phyloP scores from a whole-genome alignment of 148 eudicot genomes.

The Rhododendron griersonianum region DNA sequence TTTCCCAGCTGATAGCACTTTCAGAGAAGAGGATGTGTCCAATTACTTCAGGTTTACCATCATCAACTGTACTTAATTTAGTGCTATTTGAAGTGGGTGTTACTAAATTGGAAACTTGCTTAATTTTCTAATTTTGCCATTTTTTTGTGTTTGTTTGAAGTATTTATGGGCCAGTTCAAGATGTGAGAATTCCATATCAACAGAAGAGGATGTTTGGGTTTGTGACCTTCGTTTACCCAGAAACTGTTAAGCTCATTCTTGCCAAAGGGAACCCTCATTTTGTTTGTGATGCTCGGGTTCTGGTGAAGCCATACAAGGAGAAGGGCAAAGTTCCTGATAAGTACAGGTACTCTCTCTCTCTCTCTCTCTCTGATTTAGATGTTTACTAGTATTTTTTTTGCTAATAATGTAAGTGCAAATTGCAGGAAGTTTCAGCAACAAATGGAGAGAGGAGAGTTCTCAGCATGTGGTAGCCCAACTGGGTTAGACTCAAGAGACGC shows the following conservation, averaged over 20 bases:
- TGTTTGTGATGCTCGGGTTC: conserved; percentile 85
- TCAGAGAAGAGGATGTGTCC: conserved; percentile 90
- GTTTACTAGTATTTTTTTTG: neutral
- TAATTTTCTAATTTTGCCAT: neutral
- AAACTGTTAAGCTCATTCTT: conserved; percentile 79
- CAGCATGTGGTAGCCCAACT: conserved; percentile 68
- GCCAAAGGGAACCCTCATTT: conserved; percentile 95
- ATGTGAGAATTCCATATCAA: conserved; percentile 95
- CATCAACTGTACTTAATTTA: neutral
- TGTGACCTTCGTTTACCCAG: conserved; percentile 79
- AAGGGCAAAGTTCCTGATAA: conserved; percentile 86
- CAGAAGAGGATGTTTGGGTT: conserved; percentile 96
- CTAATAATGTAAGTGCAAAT: neutral
- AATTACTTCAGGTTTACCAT: conserved; percentile 66
- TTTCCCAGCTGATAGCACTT: conserved; percentile 91
- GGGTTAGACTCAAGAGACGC: conserved; percentile 73
- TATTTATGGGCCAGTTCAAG: conserved; percentile 87
- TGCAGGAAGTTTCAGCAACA: conserved; percentile 68
- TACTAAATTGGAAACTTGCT: neutral
- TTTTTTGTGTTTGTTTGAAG: conserved; percentile 26
- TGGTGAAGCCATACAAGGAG: conserved; percentile 93
- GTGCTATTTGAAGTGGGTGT: neutral
- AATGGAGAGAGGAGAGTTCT: conserved; percentile 64
- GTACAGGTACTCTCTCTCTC: conserved; percentile 34
- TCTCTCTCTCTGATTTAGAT: neutral